phyloP scores from a whole-genome alignment of 202 grass and related monocot species.

The Eragrostis tef region DNA sequence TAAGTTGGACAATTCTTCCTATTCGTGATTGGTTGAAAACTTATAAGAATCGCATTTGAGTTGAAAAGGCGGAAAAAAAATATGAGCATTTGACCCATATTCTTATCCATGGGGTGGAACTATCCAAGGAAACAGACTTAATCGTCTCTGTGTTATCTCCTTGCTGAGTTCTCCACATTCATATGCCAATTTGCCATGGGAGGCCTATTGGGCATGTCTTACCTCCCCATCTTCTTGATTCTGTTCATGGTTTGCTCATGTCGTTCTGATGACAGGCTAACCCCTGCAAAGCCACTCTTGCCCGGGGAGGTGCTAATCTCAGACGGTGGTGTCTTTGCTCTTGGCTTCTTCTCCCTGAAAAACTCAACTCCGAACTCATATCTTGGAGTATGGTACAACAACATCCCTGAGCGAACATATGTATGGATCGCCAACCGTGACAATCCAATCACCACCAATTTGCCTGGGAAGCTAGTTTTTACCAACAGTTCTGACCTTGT shows the following conservation, averaged over 20 bases:
- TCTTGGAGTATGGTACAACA: constrained; percentile 53
- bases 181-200: not conserved
- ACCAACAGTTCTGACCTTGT: constrained; percentile 38
- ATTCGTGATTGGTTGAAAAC: not conserved
- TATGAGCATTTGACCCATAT: not conserved
- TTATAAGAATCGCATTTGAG: not conserved
- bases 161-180: not conserved
- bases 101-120: not conserved
- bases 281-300: constrained; percentile 34
- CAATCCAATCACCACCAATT: constrained; percentile 31
- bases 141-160: not conserved
- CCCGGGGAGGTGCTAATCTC: constrained; percentile 50
- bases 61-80: not conserved
- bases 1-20: not conserved
- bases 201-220: not conserved
- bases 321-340: constrained; percentile 25
- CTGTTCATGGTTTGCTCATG: constrained; percentile 24
- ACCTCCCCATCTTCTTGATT: constrained; percentile 10
- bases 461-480: constrained; percentile 22
- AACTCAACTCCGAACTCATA: constrained; percentile 21
- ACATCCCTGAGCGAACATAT: constrained; percentile 36
- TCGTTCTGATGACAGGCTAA: constrained; percentile 48
- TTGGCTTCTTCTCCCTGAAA: constrained; percentile 51
- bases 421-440: constrained; percentile 70
- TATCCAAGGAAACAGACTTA: not conserved